Evolutionary conservation across 495 filamentous ascomycete genomes (phyloP).

Genomic region (Neurospora sp.): DNA sequence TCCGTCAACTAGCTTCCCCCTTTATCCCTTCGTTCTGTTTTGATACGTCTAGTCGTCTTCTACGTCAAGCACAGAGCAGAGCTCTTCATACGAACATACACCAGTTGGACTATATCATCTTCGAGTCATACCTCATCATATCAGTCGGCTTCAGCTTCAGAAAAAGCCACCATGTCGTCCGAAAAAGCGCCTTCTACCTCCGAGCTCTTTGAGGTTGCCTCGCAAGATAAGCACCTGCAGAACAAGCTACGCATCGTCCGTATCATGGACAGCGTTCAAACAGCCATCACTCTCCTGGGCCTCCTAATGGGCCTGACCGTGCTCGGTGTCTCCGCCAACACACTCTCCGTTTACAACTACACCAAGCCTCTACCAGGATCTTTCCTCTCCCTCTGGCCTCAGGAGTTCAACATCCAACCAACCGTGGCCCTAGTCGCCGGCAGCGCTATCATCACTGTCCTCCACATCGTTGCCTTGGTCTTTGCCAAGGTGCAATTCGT

Average conservation of each 20-base stretch:
- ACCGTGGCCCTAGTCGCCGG: conserved; percentile 39
- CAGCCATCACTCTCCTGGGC: conserved; percentile 37
- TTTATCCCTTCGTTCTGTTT: background rate
- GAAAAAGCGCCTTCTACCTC: conserved; percentile 9
- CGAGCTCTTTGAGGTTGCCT: conserved; percentile 28
- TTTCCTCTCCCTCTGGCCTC: conserved; percentile 41
- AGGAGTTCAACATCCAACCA: conserved; percentile 40
- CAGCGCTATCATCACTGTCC: conserved; percentile 30
- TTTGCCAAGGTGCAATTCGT: conserved; percentile 32
- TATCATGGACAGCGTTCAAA: conserved; percentile 30
- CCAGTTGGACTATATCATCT: background rate
- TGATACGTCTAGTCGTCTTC: background rate
- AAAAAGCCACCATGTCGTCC: background rate
- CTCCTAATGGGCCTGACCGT: conserved; percentile 38
- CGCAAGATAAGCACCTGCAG: conserved; percentile 26
- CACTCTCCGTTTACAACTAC: conserved; percentile 36
- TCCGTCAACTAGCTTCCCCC: background rate
- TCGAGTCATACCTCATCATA: background rate
- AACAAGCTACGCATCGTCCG: conserved; percentile 24
- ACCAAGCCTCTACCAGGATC: conserved; percentile 31
- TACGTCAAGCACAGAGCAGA: background rate
- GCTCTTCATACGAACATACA: background rate
- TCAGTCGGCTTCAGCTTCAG: background rate
- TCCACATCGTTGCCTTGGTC: conserved; percentile 33
- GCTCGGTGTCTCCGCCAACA: conserved; percentile 39